These are phyloP conservation scores for Raffaelea albimanens DNA, from an alignment of 2,329 filamentous ascomycete genomes.

Conservation along the genomic window DNA sequence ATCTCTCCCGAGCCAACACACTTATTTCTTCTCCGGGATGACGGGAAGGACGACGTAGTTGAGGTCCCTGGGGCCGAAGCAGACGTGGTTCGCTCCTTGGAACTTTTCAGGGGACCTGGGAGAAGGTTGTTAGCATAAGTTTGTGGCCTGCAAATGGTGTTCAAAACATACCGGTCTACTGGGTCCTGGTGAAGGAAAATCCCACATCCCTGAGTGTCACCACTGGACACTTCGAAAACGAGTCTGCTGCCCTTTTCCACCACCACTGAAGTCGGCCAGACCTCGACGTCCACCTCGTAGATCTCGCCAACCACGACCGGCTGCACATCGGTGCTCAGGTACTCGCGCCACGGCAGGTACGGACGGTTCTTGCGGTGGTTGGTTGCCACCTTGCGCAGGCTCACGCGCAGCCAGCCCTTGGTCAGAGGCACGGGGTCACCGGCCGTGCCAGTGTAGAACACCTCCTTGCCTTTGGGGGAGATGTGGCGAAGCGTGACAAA, in stretches of 20 bases:
- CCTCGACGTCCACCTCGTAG: constrained; percentile 51
- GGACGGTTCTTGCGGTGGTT: constrained; percentile 39
- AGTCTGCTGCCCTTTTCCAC: constrained; percentile 37
- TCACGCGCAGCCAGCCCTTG: constrained; percentile 56
- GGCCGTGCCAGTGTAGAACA: constrained; percentile 56
- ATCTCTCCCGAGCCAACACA: too few species aligned
- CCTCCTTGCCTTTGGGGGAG: constrained; percentile 40
- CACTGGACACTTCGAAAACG: constrained; percentile 44
- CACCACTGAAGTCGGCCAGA: constrained; percentile 57
- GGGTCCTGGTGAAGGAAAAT: constrained; percentile 44
- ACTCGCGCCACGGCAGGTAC: constrained; percentile 50
- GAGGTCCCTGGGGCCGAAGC: constrained; percentile 35
- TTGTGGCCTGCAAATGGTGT: neutral
- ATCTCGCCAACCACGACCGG: constrained; percentile 44
- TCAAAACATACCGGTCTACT: constrained; percentile 28
- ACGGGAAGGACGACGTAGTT: constrained; percentile 46
- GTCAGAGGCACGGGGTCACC: constrained; percentile 53
- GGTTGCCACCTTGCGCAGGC: constrained; percentile 42
- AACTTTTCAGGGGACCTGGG: constrained; percentile 30
- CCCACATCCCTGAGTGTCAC: constrained; percentile 51
- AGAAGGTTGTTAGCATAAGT: neutral
- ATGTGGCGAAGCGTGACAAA: constrained; percentile 56
- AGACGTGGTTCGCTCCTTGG: constrained; percentile 47
- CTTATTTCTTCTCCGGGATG: constrained; percentile 25
- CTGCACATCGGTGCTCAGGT: constrained; percentile 44